Evolutionary conservation across 1,284 basidiomycete genomes (phyloP).

Genomic region (Mixia osmundae): DNA sequence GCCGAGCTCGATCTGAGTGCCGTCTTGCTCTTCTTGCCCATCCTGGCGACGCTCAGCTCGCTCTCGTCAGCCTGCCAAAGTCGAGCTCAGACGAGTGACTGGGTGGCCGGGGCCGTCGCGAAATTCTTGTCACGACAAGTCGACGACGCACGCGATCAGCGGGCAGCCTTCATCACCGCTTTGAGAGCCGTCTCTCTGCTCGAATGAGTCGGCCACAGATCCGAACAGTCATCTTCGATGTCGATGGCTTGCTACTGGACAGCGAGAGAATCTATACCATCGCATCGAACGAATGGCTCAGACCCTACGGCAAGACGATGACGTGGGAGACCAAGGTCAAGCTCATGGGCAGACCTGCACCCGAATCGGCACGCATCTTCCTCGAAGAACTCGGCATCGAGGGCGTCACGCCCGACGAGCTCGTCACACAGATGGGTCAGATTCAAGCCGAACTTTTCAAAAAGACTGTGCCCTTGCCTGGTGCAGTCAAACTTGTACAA

Average conservation of each 20-base stretch:
- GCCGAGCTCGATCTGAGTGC: too few species aligned
- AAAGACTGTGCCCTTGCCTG: slow-evolving; percentile 11
- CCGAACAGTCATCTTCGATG: slow-evolving; percentile 8
- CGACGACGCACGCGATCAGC: too few species aligned
- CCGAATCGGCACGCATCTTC: slow-evolving; percentile 1
- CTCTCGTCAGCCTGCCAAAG: too few species aligned
- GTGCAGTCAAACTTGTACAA: slow-evolving; percentile 14
- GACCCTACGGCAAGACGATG: slow-evolving; percentile 8
- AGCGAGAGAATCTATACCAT: slow-evolving; percentile 4
- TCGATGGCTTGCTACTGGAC: slow-evolving; percentile 8
- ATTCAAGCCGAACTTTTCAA: slow-evolving; percentile 9
- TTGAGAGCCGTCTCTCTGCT: not conserved
- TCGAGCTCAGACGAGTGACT: too few species aligned
- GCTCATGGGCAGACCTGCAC: slow-evolving; percentile 7
- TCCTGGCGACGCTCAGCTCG: too few species aligned
- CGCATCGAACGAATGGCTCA: slow-evolving; percentile 7
- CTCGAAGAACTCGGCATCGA: slow-evolving; percentile 4
- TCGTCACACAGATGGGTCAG: slow-evolving; percentile 5
- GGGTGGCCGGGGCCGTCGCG: too few species aligned
- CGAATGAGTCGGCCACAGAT: slow-evolving; percentile 2
- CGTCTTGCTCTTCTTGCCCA: too few species aligned
- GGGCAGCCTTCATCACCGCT: too few species aligned
- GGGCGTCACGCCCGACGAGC: slow-evolving; percentile 6
- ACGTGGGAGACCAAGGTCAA: slow-evolving; percentile 6
- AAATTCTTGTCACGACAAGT: too few species aligned